Evolutionary conservation across 176 grass and related monocot genomes (phyloP), one percentile per base, ranked within the genome.

Genomic region (Triticum turgidum): DNA sequence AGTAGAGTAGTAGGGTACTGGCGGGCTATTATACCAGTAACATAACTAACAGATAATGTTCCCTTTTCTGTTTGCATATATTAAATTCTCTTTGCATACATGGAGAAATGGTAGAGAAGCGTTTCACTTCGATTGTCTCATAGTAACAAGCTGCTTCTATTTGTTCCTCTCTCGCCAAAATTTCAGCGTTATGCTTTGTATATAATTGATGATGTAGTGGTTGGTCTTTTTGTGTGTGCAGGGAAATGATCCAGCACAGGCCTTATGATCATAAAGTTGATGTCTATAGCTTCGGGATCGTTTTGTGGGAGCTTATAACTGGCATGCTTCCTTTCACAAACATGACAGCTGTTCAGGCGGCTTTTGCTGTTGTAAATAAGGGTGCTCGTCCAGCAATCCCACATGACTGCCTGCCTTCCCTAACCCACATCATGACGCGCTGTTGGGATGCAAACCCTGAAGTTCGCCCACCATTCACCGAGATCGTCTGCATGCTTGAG

Each of bases 231-330:
- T 74, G 37, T 65, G 18, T 84, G 88, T 93, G 63, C 90, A 96
- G 97, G 80, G 94, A 98, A 84, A 98, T 98, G 97, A 98, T 98
- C 83, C 92, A 98, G 85, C 97, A 98, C 83, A 91, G 94, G 77
- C 94, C 97, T 61, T 98, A 96, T 78, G 92, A 92, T 84, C 97
- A 98, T 79, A 98, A 98, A 89, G 97, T 98, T 58, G 97, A 98
- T 73, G 97, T 96, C 14, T 98, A 98, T 32, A 98, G 97, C 85
- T 98, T 98, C 42, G 97, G 94, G 37, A 96, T 98, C 10, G 94
- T 98, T 24, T 37, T 98, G 61, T 98, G 97, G 97, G 97, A 98
- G 89, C 97, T 98, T 30, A 95, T 98, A 69, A 96, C 97, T 0
- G 97, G 97, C 80, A 96, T 96, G 88, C 92, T 98, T 80, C 97